phyloP scores from a whole-genome alignment of 192 early-diverging fungal genomes.

The Martensiomyces pterosporus region DNA sequence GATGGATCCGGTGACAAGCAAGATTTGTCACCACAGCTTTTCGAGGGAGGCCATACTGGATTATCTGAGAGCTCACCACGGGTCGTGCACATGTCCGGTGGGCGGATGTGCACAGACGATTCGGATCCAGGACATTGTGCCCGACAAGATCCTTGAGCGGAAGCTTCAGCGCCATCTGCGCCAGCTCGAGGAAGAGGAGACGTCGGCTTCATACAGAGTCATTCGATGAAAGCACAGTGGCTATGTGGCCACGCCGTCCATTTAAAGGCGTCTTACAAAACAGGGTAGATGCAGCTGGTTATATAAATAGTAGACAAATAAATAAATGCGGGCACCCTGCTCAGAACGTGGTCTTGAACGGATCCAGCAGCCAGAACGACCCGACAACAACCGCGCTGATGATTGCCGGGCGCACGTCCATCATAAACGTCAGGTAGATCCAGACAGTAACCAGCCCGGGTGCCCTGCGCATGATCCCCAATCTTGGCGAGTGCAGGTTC shows the following conservation, averaged over 20 bases:
- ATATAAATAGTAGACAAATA: background rate
- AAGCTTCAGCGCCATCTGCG: slow-evolving; percentile 46
- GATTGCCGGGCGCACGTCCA: slow-evolving; percentile 38
- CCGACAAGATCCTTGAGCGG: slow-evolving; percentile 50
- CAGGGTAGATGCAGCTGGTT: too few species aligned
- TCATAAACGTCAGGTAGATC: slow-evolving; percentile 53
- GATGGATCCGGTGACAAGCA: slow-evolving; percentile 54
- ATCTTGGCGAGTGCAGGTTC: slow-evolving; percentile 57
- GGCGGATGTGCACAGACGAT: slow-evolving; percentile 45
- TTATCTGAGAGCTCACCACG: slow-evolving; percentile 19
- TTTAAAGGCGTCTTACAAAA: too few species aligned
- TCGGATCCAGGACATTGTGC: slow-evolving; percentile 19
- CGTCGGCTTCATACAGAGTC: slow-evolving; percentile 28
- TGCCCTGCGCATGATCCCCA: slow-evolving; percentile 67
- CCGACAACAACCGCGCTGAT: slow-evolving; percentile 25
- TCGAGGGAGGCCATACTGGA: slow-evolving; percentile 44
- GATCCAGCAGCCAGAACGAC: slow-evolving; percentile 34
- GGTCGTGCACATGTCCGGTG: slow-evolving; percentile 19
- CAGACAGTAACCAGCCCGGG: slow-evolving; percentile 70
- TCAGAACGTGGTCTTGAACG: slow-evolving; percentile 21
- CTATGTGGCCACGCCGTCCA: too few species aligned
- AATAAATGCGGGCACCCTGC: background rate
- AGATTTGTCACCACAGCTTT: slow-evolving; percentile 52
- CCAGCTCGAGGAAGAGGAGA: slow-evolving; percentile 27
- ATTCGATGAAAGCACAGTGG: slow-evolving; percentile 8